Evolutionary conservation across 305 asterid genomes (phyloP).

Genomic region (Solanum hybrid): DNA sequence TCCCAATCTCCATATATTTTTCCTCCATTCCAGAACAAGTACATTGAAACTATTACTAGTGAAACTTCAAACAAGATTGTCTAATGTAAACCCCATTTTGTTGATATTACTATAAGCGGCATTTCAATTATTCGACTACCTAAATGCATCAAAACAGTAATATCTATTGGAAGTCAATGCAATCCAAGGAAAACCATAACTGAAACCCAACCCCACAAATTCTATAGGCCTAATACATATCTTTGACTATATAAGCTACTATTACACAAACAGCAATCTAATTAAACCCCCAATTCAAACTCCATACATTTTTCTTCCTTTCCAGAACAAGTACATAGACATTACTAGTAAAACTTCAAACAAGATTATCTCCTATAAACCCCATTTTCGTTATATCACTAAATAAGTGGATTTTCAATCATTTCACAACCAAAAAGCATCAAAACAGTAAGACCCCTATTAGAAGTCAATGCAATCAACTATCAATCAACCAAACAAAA

Average conservation of each 20-base stretch:
- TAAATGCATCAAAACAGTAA: not conserved
- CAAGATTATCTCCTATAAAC: not conserved
- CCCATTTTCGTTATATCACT: not conserved
- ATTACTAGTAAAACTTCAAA: not conserved
- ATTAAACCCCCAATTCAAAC: not conserved
- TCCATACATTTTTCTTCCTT: not conserved
- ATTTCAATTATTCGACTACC: not conserved
- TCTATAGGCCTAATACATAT: not conserved
- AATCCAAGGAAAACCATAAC: not conserved
- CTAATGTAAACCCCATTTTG: not conserved
- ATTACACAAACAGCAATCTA: not conserved
- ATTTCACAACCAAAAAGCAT: not conserved
- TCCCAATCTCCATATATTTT: not conserved
- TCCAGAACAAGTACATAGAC: not conserved
- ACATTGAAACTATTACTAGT: not conserved
- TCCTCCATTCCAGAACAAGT: not conserved
- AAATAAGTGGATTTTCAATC: not conserved
- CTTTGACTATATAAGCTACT: not conserved
- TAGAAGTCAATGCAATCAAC: not conserved
- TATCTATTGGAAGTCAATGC: not conserved
- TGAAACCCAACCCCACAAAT: not conserved
- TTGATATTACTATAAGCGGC: not conserved
- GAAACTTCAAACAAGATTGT: not conserved
- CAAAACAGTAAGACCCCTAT: not conserved
- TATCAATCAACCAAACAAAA: not conserved